Evolutionary conservation across 2,329 filamentous ascomycete species (phyloP).

Genomic region (Ceratocystis cacaofunesta): DNA sequence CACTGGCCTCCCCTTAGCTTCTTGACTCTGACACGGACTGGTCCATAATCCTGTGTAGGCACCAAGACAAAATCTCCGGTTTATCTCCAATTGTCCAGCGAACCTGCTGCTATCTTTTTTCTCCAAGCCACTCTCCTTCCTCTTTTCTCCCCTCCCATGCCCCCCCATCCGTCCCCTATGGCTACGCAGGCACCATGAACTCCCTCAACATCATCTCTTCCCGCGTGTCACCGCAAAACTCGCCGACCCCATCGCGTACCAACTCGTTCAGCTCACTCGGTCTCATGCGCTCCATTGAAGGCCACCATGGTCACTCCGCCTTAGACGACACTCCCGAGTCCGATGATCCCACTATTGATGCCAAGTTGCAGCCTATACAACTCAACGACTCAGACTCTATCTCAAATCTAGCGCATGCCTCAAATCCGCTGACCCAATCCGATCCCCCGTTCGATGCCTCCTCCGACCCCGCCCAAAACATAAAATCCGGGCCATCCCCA

Average conservation of each 20-base stretch:
- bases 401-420: slow-evolving; percentile 17
- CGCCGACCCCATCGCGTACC: slow-evolving; percentile 41
- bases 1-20: not conserved
- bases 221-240: slow-evolving; percentile 53
- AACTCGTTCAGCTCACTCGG: slow-evolving; percentile 44
- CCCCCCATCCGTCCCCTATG: slow-evolving; percentile 29
- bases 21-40: not conserved
- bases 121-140: not conserved
- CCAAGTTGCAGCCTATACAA: slow-evolving; percentile 24
- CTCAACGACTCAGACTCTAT: slow-evolving; percentile 15
- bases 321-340: slow-evolving; percentile 26
- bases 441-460: slow-evolving; percentile 10
- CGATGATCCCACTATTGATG: not conserved
- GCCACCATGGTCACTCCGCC: slow-evolving; percentile 23
- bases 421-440: slow-evolving; percentile 23
- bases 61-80: not conserved
- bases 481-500: slow-evolving; percentile 27
- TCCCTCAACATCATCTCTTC: slow-evolving; percentile 87
- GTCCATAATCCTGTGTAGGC: not conserved
- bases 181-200: slow-evolving; percentile 65
- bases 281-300: slow-evolving; percentile 27
- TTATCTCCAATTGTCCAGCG: no score
- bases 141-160: not conserved
- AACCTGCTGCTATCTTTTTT: not conserved
- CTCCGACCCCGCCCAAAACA: slow-evolving; percentile 49